These are phyloP conservation scores for Macrolepiota dolichaula DNA, from an alignment of 768 basidiomycete genomes.

Conservation along the genomic window DNA sequence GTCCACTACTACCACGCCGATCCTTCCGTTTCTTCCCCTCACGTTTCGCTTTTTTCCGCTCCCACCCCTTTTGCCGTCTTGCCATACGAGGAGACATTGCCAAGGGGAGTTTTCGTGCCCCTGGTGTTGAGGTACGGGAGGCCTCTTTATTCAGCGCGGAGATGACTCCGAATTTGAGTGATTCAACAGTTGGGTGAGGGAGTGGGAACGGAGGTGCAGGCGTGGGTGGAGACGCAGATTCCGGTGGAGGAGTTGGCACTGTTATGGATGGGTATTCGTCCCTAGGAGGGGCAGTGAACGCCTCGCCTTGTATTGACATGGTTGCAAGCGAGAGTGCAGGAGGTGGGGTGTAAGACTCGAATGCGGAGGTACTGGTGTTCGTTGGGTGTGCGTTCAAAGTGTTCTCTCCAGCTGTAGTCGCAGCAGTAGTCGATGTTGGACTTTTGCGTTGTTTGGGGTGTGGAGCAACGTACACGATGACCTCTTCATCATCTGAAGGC, in stretches of 20 bases:
- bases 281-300: not conserved
- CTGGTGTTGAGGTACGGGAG: not conserved
- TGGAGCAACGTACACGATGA: slow-evolving; percentile 77
- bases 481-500: slow-evolving; percentile 50
- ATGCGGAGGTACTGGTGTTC: slow-evolving; percentile 17
- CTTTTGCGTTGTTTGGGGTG: slow-evolving; percentile 44
- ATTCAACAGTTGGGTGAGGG: not conserved
- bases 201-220: not conserved
- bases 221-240: no score
- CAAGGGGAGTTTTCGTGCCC: slow-evolving; percentile 13
- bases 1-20: slow-evolving; percentile 7
- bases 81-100: slow-evolving; percentile 25
- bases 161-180: slow-evolving; percentile 8
- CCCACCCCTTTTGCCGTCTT: slow-evolving; percentile 23
- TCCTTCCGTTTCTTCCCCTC: not conserved
- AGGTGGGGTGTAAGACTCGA: slow-evolving; percentile 20
- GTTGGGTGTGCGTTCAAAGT: not conserved
- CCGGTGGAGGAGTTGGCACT: not conserved
- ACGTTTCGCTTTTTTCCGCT: slow-evolving; percentile 16
- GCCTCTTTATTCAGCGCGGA: not conserved
- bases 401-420: not conserved
- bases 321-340: slow-evolving; percentile 13
- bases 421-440: not conserved
- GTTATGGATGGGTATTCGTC: not conserved
- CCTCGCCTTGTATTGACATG: slow-evolving; percentile 3